Evolutionary conservation across 2,329 filamentous ascomycete species (phyloP).

Genomic region (Arthrobotrys iridis): DNA sequence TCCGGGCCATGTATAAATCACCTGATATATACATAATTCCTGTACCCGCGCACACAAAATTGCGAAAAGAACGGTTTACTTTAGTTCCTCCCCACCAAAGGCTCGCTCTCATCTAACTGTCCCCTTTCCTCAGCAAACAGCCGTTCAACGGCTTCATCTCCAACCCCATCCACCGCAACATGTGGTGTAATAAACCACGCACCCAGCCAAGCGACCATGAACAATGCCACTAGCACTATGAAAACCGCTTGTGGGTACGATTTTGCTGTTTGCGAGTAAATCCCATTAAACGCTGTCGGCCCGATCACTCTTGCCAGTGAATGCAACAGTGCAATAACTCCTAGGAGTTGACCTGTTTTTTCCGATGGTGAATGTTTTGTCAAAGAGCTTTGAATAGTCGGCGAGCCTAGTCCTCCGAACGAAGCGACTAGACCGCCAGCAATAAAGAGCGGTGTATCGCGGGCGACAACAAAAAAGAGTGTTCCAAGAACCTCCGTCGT

Average conservation of each 20-base stretch:
- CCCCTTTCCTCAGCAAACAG: conserved; percentile 21
- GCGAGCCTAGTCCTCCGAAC: conserved; percentile 83
- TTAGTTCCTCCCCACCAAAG: conserved; percentile 17
- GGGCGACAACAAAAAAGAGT: conserved; percentile 76
- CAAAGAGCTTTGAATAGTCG: conserved; percentile 82
- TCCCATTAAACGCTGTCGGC: conserved; percentile 75
- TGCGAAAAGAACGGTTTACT: too few relatives aligned
- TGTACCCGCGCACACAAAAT: not conserved
- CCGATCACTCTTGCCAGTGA: conserved; percentile 68
- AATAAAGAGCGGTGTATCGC: conserved; percentile 62
- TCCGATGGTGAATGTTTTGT: conserved; percentile 91
- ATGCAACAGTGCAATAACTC: conserved; percentile 86
- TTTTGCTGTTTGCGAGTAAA: conserved; percentile 83
- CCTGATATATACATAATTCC: not conserved
- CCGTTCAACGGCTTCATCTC: conserved; percentile 1
- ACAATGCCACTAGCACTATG: conserved; percentile 74
- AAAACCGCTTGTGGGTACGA: conserved; percentile 85
- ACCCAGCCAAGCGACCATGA: conserved; percentile 72
- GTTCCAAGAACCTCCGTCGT: conserved; percentile 80
- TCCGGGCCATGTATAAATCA: not conserved
- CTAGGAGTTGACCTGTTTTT: conserved; percentile 84
- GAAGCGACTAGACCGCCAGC: conserved; percentile 77
- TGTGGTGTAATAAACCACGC: conserved; percentile 76
- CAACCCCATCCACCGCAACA: conserved; percentile 51
- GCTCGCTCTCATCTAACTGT: conserved; percentile 31